Evolutionary conservation across 2,329 filamentous ascomycete species (phyloP), one percentile per base, ranked within the genome.

Genomic region (Alternaria angustiovoidea): DNA sequence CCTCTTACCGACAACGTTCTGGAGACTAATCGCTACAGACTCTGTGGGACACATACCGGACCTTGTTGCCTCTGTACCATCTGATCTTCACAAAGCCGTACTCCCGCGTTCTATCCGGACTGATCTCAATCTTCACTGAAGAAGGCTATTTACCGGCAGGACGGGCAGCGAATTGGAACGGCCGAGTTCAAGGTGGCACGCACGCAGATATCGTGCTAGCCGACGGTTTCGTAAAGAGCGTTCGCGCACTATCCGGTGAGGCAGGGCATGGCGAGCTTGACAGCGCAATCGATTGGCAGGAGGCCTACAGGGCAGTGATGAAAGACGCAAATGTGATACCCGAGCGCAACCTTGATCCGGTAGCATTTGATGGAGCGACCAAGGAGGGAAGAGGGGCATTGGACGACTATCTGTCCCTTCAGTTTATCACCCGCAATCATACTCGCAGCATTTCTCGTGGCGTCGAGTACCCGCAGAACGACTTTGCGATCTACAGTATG

Each of bases 401-500:
- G 65, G 69, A 54, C 61, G 73, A 54, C 73, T 78, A 18, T 61
- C 58, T 69, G 14, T 61, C 64, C 41, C 78, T 75, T 43, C 77
- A 78, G 53, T 78, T 75, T 62, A 74, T 77, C 73, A 70, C 58
- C 63, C 76, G 38, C 75, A 75, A 58, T 9, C 69, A 73, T 61
- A 78, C 67, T n/a, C 61, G 71, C 26, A 69, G 63, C 52, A 61
- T 74, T 20, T 73, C 75, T 4, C 68, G 76, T 7, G 77, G 76
- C 1, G 59, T 79, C 16, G 78, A 79, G 66, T 77, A 68, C 48
- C 57, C 70, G 7, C 70, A 77, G 59, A 75, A 78, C 43, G 76
- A 78, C 64, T 78, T 87, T 67, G 86, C 85, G 64, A 88, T 91
- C 59, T 81, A 87, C 0, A 80, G 86, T 54, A 85, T 91, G 62